Conservation (phyloP, 1,284 basidiomycete species). For the Phellinidium pouzarii region DNA sequence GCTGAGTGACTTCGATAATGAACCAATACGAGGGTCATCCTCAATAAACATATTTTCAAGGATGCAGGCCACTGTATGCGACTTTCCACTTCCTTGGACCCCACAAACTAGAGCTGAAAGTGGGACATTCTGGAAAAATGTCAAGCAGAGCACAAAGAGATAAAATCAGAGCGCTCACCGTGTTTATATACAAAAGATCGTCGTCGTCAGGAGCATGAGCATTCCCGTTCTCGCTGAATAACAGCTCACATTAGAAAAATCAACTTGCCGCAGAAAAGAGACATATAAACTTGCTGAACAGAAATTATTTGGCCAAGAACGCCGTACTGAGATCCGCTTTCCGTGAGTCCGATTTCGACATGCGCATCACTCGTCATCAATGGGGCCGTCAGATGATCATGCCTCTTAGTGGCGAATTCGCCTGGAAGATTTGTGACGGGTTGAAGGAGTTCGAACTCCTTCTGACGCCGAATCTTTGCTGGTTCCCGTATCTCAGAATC, state of each 20-base stretch:
- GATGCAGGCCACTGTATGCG: slow-evolving; percentile 58
- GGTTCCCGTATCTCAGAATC: no score
- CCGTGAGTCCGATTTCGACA: slow-evolving; percentile 19
- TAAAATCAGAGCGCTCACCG: slow-evolving; percentile 20
- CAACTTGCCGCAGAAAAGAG: no score
- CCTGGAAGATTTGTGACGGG: neutral
- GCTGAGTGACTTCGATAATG: slow-evolving; percentile 44
- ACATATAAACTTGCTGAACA: slow-evolving; percentile 23
- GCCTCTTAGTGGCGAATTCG: neutral
- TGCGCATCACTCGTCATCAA: slow-evolving; percentile 30
- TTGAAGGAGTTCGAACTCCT: neutral
- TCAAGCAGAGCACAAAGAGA: neutral
- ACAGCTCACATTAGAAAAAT: neutral
- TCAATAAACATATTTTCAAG: slow-evolving; percentile 62
- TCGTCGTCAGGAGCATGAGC: slow-evolving; percentile 21
- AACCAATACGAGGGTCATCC: slow-evolving; percentile 40
- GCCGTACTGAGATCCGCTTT: slow-evolving; percentile 25
- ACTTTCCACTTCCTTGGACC: slow-evolving; percentile 64
- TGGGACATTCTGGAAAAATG: slow-evolving; percentile 41
- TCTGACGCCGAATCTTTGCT: no score
- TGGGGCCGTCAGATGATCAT: slow-evolving; percentile 29
- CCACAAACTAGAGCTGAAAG: slow-evolving; percentile 53
- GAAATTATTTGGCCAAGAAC: slow-evolving; percentile 27
- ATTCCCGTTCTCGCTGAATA: slow-evolving; percentile 16
- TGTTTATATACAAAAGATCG: slow-evolving; percentile 30